Percentiles rank a stretch among this genome's conserved stretches.
Evolutionary conservation across 352 stramenopile species (phyloP).

Genomic region (Pythium phragmitis): DNA sequence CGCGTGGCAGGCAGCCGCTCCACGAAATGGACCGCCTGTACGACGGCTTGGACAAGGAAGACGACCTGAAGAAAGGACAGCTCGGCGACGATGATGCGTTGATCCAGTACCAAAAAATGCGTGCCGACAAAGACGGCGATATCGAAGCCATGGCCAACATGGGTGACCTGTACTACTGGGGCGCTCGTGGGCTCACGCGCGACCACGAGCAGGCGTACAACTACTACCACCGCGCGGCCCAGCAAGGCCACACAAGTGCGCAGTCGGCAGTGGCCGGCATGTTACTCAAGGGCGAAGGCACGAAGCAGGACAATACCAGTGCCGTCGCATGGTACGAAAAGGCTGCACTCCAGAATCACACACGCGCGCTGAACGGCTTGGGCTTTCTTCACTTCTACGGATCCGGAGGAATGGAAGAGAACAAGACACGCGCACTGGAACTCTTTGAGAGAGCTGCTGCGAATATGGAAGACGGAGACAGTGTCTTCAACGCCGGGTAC

Average conservation of each 20-base stretch:
- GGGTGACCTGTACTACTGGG: constrained; percentile 91
- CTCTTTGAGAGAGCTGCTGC: constrained; percentile 82
- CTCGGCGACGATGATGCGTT: constrained; percentile 83
- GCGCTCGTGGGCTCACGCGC: constrained; percentile 61
- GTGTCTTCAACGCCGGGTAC: constrained; percentile 89
- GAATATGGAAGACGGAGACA: constrained; percentile 83
- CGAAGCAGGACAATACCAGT: constrained; percentile 57
- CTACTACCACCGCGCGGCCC: constrained; percentile 77
- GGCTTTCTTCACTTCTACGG: constrained; percentile 90
- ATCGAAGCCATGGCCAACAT: constrained; percentile 76
- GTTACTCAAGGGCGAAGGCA: constrained; percentile 87
- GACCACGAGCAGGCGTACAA: constrained; percentile 67
- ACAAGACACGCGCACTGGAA: constrained; percentile 74
- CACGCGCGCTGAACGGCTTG: constrained; percentile 85
- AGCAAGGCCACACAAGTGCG: constrained; percentile 45
- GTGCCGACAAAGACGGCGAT: constrained; percentile 74
- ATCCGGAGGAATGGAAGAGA: constrained; percentile 54
- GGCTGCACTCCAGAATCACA: constrained; percentile 66
- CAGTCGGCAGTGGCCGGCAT: constrained; percentile 82
- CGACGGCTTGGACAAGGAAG: constrained; percentile 47
- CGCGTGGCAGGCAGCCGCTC: constrained; percentile 69
- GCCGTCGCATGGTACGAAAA: constrained; percentile 80
- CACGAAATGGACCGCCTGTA: constrained; percentile 79
- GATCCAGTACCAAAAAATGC: constrained; percentile 84
- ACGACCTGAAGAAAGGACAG: constrained; percentile 46